These are phyloP conservation scores for Calonectria crousiana DNA, from an alignment of 2,329 filamentous ascomycete species.

Conservation along the genomic window DNA sequence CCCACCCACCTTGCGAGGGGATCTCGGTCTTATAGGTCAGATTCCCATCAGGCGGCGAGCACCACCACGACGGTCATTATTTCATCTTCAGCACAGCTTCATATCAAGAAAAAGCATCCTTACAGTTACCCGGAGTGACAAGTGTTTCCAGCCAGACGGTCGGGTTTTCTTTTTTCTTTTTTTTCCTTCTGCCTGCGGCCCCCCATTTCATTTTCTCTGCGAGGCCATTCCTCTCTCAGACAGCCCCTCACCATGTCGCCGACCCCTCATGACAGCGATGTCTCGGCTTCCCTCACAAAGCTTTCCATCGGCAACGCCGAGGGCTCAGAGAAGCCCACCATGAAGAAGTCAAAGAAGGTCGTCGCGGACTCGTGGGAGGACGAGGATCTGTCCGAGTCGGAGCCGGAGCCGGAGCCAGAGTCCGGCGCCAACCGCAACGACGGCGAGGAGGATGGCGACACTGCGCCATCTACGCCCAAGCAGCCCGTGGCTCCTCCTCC, in stretches of 20 bases:
- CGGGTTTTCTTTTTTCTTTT: not conserved
- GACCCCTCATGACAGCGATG: constrained; percentile 38
- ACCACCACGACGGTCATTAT: not conserved
- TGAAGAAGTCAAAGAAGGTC: constrained; percentile 45
- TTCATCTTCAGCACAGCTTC: not conserved
- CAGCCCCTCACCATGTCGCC: constrained; percentile 36
- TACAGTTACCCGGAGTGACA: not conserved
- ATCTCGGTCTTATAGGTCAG: constrained; percentile 6
- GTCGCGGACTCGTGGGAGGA: constrained; percentile 66
- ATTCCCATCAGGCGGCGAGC: constrained; percentile 2
- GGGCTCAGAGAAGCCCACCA: constrained; percentile 35
- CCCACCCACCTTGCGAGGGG: not conserved
- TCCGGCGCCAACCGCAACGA: constrained; percentile 43
- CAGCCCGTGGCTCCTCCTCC: constrained; percentile 69
- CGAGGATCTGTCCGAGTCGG: constrained; percentile 66
- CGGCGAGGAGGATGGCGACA: constrained; percentile 41
- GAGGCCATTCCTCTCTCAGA: not conserved
- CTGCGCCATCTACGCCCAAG: constrained; percentile 56
- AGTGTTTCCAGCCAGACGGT: too few relatives aligned
- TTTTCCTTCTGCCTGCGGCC: too few relatives aligned
- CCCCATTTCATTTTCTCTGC: not conserved
- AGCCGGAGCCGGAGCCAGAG: constrained; percentile 50
- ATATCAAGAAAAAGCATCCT: not conserved
- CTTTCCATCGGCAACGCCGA: constrained; percentile 46
- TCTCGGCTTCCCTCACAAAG: constrained; percentile 47